Conservation (phyloP, 2,329 filamentous ascomycete species). For the Trichoderma sp. region DNA sequence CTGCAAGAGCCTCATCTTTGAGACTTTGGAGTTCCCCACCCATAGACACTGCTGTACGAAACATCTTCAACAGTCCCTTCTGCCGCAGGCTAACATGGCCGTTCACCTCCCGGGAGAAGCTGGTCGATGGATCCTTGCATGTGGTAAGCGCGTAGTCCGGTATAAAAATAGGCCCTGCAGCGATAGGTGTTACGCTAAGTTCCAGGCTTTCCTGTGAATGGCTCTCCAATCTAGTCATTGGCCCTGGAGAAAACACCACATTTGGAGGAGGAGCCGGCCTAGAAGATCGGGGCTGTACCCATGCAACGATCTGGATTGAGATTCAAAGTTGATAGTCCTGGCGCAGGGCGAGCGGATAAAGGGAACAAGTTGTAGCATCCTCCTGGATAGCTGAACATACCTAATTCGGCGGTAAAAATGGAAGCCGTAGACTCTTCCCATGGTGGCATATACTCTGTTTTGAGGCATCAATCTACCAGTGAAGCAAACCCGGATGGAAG, state of each 20-base stretch:
- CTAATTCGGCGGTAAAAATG: not conserved
- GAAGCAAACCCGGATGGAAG: not conserved
- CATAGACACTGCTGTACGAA: not conserved
- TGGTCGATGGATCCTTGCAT: not conserved
- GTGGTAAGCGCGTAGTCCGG: constrained; percentile 18
- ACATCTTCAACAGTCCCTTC: not conserved
- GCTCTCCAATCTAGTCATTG: not conserved
- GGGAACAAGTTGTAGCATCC: not conserved
- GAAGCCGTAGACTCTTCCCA: too few species aligned
- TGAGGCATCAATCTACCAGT: not conserved
- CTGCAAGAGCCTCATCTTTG: constrained; percentile 4
- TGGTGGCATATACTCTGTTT: not conserved
- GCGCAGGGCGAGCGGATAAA: not conserved
- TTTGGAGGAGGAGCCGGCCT: not conserved
- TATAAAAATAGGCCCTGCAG: constrained; percentile 16
- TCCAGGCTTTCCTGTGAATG: not conserved
- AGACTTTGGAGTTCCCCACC: not conserved
- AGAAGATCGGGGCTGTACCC: constrained; percentile 12
- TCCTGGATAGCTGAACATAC: not conserved
- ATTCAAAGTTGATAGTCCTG: not conserved
- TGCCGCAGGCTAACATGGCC: not conserved
- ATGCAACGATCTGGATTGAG: not conserved
- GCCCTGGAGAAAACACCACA: not conserved
- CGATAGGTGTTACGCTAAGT: constrained; percentile 1
- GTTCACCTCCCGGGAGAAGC: not conserved